phyloP scores from a whole-genome alignment of 2,329 filamentous ascomycete genomes.

The Colletotrichum echinochloae region DNA sequence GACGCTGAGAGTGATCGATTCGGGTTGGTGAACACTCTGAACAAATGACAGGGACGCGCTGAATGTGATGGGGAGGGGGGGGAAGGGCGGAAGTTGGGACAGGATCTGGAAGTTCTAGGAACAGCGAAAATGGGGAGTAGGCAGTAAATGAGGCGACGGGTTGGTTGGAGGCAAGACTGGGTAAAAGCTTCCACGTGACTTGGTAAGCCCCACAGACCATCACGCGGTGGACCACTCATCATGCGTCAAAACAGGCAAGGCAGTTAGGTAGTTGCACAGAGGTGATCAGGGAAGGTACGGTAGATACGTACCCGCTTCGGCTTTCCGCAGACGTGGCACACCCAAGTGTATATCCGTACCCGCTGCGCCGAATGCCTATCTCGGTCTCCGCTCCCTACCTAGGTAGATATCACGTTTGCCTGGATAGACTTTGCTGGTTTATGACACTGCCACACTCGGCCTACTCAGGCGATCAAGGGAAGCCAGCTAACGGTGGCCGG shows the following conservation, averaged over 20 bases:
- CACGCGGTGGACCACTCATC: constrained; percentile 39
- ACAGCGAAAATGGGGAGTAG: constrained; percentile 42
- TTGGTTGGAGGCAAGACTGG: constrained; percentile 39
- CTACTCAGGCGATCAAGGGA: not conserved
- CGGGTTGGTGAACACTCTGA: constrained; percentile 42
- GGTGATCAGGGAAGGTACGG: not conserved
- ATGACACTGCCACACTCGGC: constrained; percentile 8
- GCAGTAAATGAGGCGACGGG: constrained; percentile 42
- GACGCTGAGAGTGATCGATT: constrained; percentile 38
- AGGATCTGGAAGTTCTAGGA: constrained; percentile 41
- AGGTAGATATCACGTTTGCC: not conserved
- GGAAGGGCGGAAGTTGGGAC: constrained; percentile 37
- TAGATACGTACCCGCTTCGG: constrained; percentile 33
- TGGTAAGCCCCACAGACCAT: constrained; percentile 18
- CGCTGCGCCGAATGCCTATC: constrained; percentile 30
- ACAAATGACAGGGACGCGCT: constrained; percentile 45
- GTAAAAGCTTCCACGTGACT: constrained; percentile 32
- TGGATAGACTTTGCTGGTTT: constrained; percentile 14
- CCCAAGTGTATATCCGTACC: constrained; percentile 2
- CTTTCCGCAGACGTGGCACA: constrained; percentile 37
- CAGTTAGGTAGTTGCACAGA: constrained; percentile 19
- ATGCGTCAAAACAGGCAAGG: constrained; percentile 28
- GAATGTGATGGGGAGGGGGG: constrained; percentile 44
- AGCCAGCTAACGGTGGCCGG: not conserved
- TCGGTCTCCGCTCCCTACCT: constrained; percentile 22